A percentile compares a stretch with the other conserved stretches of the same genome.
Conservation (phyloP, 441 rosid species). For the Mallotus japonicus region DNA sequence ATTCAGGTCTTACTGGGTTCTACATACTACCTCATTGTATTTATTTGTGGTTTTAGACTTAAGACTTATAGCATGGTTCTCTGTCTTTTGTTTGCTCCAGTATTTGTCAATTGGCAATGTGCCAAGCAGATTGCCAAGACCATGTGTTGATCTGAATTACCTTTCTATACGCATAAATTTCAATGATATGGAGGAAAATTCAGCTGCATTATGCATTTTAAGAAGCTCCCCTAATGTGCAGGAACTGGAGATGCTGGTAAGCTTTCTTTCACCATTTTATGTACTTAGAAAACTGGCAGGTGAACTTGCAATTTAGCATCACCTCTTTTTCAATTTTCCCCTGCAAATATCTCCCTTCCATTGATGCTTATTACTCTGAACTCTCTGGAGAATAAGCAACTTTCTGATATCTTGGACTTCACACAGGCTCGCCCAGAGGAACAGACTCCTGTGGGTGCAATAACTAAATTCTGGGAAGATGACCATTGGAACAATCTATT, state of each 20-base stretch:
- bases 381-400: background rate
- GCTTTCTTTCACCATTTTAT: slow-evolving; percentile 14
- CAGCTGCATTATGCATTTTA: slow-evolving; percentile 57
- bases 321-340: background rate
- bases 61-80: slow-evolving; percentile 11
- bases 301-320: background rate
- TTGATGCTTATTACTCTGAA: background rate
- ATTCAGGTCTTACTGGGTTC: background rate
- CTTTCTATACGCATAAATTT: slow-evolving; percentile 65
- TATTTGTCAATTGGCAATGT: slow-evolving; percentile 56
- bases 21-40: slow-evolving; percentile 5
- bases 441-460: slow-evolving; percentile 22
- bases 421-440: slow-evolving; percentile 63
- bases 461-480: slow-evolving; percentile 40
- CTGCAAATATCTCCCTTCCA: background rate
- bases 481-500: slow-evolving; percentile 47
- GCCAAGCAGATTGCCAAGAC: slow-evolving; percentile 52
- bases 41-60: slow-evolving; percentile 1
- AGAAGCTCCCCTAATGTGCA: slow-evolving; percentile 64
- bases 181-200: slow-evolving; percentile 55
- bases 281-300: background rate
- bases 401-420: slow-evolving; percentile 18
- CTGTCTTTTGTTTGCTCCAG: slow-evolving; percentile 36
- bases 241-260: slow-evolving; percentile 66
- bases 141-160: slow-evolving; percentile 58